Evolutionary conservation across 78 protist species (phyloP).

Genomic region (Dictyostelium discoideum): DNA sequence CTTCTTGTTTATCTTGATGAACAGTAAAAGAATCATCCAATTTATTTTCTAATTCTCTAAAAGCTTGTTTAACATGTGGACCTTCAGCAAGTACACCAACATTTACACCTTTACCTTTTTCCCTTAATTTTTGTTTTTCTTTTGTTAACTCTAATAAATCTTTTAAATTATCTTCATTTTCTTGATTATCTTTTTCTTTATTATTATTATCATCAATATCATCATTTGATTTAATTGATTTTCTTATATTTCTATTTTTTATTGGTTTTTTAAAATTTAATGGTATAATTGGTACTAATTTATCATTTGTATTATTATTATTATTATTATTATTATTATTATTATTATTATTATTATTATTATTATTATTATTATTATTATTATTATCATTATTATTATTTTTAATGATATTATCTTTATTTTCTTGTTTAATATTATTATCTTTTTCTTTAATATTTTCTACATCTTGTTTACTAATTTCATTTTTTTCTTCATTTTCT

Average conservation of each 20-base stretch:
- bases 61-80: constrained; percentile 21
- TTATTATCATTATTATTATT: too few relatives aligned
- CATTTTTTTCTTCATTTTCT: neutral
- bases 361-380: too few relatives aligned
- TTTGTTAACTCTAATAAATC: constrained; percentile 52
- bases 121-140: constrained; percentile 75
- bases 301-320: too few relatives aligned
- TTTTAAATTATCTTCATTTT: neutral
- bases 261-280: neutral
- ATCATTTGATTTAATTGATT: neutral
- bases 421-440: neutral
- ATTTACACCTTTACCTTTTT: constrained; percentile 61
- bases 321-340: too few relatives aligned
- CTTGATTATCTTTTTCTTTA: neutral
- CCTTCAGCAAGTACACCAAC: constrained; percentile 67
- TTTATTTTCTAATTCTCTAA: constrained; percentile 60
- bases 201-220: neutral
- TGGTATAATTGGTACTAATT: neutral
- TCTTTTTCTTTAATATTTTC: too few relatives aligned
- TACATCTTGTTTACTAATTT: neutral
- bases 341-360: too few relatives aligned
- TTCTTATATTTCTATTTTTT: neutral
- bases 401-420: neutral
- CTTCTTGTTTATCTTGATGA: constrained; percentile 30
- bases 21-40: constrained; percentile 52